These are phyloP conservation scores for Ceratocystis huliohia DNA, from an alignment of 2,329 filamentous ascomycete species.

Conservation along the genomic window DNA sequence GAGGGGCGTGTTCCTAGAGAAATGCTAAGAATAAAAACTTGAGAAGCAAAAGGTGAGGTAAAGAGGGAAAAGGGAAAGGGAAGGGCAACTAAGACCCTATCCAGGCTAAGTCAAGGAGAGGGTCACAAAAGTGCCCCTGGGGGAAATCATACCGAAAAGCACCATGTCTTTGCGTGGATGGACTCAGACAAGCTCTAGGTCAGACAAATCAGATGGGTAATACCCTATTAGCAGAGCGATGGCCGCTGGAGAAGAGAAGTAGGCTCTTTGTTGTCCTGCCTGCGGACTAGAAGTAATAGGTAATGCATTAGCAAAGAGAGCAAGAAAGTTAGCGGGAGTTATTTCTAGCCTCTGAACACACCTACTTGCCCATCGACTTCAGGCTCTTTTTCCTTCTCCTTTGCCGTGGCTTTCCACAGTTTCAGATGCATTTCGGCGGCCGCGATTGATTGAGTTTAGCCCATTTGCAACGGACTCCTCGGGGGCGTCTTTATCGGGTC, in stretches of 20 bases:
- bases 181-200: background rate
- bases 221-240: background rate
- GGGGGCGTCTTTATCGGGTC: conserved; percentile 2
- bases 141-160: conserved; percentile 2
- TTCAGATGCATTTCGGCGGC: too few species aligned
- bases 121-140: conserved; percentile 12
- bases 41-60: background rate
- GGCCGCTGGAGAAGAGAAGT: background rate
- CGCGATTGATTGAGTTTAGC: background rate
- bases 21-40: background rate
- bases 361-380: too few species aligned
- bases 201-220: background rate
- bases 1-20: background rate
- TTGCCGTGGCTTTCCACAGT: too few species aligned
- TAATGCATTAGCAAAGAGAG: background rate
- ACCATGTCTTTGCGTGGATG: background rate
- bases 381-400: too few species aligned
- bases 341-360: background rate
- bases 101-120: background rate
- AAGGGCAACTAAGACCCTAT: background rate
- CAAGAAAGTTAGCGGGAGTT: background rate
- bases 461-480: background rate
- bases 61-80: conserved; percentile 7
- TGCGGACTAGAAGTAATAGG: background rate
- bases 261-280: background rate